Conservation (phyloP, 371 early-diverging fungal species). For the Paraphysoderma sedebokerense region DNA sequence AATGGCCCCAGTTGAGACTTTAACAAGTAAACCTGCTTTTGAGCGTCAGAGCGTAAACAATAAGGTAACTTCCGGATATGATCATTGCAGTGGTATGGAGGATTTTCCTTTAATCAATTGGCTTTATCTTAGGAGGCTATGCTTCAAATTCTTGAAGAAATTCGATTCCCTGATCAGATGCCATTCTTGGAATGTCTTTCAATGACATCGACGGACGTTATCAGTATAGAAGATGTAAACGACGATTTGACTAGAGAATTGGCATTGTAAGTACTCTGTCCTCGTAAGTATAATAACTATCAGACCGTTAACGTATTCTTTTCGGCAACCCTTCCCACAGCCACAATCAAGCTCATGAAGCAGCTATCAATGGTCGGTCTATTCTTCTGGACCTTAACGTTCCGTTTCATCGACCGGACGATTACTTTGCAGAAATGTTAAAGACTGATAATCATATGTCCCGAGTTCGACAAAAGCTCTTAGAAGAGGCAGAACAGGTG, state of each 20-base stretch:
- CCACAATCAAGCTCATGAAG: slow-evolving; percentile 64
- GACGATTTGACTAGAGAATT: slow-evolving; percentile 81
- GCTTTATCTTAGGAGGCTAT: too few relatives aligned
- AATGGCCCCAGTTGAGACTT: too few relatives aligned
- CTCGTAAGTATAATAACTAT: background rate
- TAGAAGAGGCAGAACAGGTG: slow-evolving; percentile 61
- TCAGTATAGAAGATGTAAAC: slow-evolving; percentile 29
- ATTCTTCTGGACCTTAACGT: slow-evolving; percentile 37
- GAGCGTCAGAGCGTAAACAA: too few relatives aligned
- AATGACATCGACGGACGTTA: background rate
- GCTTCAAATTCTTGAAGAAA: too few relatives aligned
- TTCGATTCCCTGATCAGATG: background rate
- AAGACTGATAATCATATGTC: slow-evolving; percentile 89
- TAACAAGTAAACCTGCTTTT: too few relatives aligned
- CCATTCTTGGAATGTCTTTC: background rate
- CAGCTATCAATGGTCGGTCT: slow-evolving; percentile 43
- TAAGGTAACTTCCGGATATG: too few relatives aligned
- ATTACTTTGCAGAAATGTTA: slow-evolving; percentile 92
- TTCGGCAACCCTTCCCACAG: background rate
- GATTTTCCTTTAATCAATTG: too few relatives aligned
- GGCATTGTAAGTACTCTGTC: slow-evolving; percentile 42
- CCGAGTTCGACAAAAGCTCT: slow-evolving; percentile 53
- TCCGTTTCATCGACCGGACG: slow-evolving; percentile 65
- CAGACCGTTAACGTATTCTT: background rate
- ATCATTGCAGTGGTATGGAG: too few relatives aligned